These are phyloP conservation scores for Anthostomella pinea DNA, from an alignment of 2,329 filamentous ascomycete species.

Conservation along the genomic window DNA sequence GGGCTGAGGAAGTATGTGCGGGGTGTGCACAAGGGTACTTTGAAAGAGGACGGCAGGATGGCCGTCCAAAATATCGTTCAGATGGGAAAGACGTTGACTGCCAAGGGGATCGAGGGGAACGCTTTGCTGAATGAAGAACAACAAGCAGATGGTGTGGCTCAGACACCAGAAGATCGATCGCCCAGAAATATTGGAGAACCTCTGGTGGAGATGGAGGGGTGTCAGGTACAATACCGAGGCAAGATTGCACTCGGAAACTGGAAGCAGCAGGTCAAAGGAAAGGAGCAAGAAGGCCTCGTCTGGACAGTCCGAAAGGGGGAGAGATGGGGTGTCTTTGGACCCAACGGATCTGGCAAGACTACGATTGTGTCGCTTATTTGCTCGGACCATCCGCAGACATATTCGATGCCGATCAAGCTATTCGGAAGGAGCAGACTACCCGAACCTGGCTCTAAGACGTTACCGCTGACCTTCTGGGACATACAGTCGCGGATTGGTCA, in stretches of 20 bases:
- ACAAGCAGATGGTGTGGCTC: slow-evolving; percentile 19
- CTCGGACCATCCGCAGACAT: slow-evolving; percentile 93
- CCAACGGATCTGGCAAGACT: slow-evolving; percentile 94
- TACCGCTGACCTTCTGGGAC: slow-evolving; percentile 86
- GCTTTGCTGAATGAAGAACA: slow-evolving; percentile 32
- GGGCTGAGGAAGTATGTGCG: slow-evolving; percentile 48
- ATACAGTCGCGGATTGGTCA: slow-evolving; percentile 88
- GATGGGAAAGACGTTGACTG: slow-evolving; percentile 47
- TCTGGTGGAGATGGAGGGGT: slow-evolving; percentile 83
- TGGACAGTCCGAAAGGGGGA: slow-evolving; percentile 84
- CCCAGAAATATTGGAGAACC: slow-evolving; percentile 54
- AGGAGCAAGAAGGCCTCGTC: slow-evolving; percentile 60
- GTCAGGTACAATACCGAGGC: slow-evolving; percentile 74
- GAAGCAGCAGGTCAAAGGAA: slow-evolving; percentile 55
- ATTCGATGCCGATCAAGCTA: slow-evolving; percentile 80
- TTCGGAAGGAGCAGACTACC: slow-evolving; percentile 83
- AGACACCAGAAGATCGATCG: slow-evolving; percentile 5
- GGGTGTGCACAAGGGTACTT: slow-evolving; percentile 42
- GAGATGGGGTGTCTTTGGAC: slow-evolving; percentile 88
- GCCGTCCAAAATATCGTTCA: slow-evolving; percentile 48
- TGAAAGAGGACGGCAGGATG: slow-evolving; percentile 46
- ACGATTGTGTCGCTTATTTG: slow-evolving; percentile 89
- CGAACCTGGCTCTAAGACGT: slow-evolving; percentile 59
- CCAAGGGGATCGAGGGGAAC: slow-evolving; percentile 36
- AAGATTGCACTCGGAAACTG: slow-evolving; percentile 80